Percentiles rank a stretch among this genome's conserved stretches.
These are phyloP conservation scores for Anethum foeniculum DNA, from an alignment of 140 eudicot genomes.

Conservation along the genomic window DNA sequence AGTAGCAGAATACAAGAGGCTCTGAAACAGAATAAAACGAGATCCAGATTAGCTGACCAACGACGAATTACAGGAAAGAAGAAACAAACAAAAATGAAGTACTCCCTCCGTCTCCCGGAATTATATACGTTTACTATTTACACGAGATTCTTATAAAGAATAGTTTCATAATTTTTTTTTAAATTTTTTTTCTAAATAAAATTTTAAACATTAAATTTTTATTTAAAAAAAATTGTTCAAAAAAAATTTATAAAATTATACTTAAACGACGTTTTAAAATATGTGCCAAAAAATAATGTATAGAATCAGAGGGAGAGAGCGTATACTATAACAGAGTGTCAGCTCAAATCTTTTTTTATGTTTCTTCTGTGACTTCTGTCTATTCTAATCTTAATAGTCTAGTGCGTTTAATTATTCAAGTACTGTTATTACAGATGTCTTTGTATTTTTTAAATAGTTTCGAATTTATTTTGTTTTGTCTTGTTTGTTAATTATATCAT, in stretches of 20 bases:
- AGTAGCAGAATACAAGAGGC: not conserved
- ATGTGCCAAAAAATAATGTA: too few relatives aligned
- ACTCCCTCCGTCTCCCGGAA: too few relatives aligned
- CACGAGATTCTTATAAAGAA: too few relatives aligned
- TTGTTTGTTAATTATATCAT: not conserved
- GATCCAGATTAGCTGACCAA: conserved; percentile 8
- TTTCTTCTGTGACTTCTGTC: not conserved
- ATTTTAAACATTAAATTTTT: too few relatives aligned
- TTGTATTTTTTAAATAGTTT: not conserved
- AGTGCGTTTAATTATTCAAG: not conserved
- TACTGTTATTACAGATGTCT: not conserved
- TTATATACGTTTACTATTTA: too few relatives aligned
- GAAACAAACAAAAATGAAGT: not conserved
- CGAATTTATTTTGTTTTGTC: not conserved
- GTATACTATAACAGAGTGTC: not conserved
- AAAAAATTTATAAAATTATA: too few relatives aligned
- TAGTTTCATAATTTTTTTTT: too few relatives aligned
- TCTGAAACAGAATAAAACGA: not conserved
- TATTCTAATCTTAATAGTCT: not conserved
- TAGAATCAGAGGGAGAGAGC: too few relatives aligned
- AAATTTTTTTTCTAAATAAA: too few relatives aligned
- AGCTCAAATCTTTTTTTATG: not conserved
- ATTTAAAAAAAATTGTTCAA: too few relatives aligned
- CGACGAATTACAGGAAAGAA: not conserved
- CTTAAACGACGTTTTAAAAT: too few relatives aligned